Evolutionary conservation across 257 asterid species (phyloP).

Genomic region (Linderniella brevidens): DNA sequence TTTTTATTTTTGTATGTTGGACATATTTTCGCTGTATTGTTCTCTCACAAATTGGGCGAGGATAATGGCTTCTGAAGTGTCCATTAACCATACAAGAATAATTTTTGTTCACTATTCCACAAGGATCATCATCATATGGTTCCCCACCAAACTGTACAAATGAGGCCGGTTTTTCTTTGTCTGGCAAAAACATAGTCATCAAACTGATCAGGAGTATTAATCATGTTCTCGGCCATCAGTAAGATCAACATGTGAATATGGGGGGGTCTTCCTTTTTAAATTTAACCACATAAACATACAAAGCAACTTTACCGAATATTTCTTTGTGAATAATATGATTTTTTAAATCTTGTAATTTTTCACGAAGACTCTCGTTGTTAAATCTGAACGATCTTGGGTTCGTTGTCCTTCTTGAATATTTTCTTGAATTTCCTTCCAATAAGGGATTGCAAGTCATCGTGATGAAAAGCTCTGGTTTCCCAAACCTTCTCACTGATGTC

Average conservation of each 20-base stretch:
- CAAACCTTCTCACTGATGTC: slow-evolving; percentile 2
- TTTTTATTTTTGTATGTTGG: slow-evolving; percentile 1
- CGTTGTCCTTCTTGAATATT: background rate
- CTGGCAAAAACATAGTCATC: background rate
- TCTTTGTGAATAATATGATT: background rate
- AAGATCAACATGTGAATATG: slow-evolving; percentile 4
- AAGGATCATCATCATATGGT: slow-evolving; percentile 1
- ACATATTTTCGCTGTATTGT: background rate
- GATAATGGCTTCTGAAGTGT: background rate
- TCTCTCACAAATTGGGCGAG: background rate
- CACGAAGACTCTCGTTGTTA: background rate
- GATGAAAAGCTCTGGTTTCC: background rate
- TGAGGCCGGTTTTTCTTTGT: background rate
- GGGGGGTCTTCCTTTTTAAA: background rate
- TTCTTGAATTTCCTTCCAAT: background rate
- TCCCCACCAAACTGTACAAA: background rate
- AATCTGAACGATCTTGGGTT: background rate
- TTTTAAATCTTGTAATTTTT: background rate
- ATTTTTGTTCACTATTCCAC: background rate
- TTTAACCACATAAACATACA: slow-evolving; percentile 2
- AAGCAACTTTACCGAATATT: background rate
- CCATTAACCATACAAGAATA: background rate
- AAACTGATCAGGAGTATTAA: background rate
- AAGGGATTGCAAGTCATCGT: slow-evolving; percentile 4
- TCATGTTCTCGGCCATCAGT: background rate